Evolutionary conservation across 2,329 filamentous ascomycete species (phyloP).

Genomic region (Amylocarpus encephaloides): DNA sequence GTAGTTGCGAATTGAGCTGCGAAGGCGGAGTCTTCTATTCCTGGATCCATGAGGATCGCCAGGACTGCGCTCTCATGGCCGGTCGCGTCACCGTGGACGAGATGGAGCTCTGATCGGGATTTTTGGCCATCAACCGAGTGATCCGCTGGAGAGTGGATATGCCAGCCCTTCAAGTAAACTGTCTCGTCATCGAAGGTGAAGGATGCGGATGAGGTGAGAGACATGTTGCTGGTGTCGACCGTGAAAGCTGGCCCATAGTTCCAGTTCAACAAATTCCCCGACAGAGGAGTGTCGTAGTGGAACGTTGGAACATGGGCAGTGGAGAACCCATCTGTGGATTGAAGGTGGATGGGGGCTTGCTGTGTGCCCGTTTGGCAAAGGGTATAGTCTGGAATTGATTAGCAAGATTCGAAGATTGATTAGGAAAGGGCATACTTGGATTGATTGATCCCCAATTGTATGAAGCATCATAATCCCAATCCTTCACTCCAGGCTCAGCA

Average conservation of each 20-base stretch:
- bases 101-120: slow-evolving; percentile 42
- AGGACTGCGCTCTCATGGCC: slow-evolving; percentile 41
- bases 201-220: slow-evolving; percentile 34
- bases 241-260: slow-evolving; percentile 42
- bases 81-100: slow-evolving; percentile 39
- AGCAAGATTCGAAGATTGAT: neutral
- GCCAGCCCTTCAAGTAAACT: slow-evolving; percentile 43
- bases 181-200: slow-evolving; percentile 42
- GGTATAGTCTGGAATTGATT: slow-evolving; percentile 31
- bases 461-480: slow-evolving; percentile 33
- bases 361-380: slow-evolving; percentile 45
- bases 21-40: slow-evolving; percentile 34
- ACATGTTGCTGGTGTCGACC: slow-evolving; percentile 31
- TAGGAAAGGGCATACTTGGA: slow-evolving; percentile 20
- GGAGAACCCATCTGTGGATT: slow-evolving; percentile 35
- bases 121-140: slow-evolving; percentile 40
- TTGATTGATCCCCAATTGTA: slow-evolving; percentile 37
- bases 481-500: slow-evolving; percentile 6
- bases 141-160: slow-evolving; percentile 45
- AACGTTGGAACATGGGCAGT: slow-evolving; percentile 37
- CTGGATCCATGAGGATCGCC: slow-evolving; percentile 41
- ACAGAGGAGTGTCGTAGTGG: slow-evolving; percentile 34
- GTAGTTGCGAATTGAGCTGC: slow-evolving; percentile 34
- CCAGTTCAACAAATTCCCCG: slow-evolving; percentile 43
- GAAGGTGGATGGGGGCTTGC: slow-evolving; percentile 43